A percentile compares a stretch with the other conserved stretches of the same genome.
These are phyloP conservation scores for Nannochloropsis salina DNA, from an alignment of 108 stramenopile genomes.

Conservation along the genomic window DNA sequence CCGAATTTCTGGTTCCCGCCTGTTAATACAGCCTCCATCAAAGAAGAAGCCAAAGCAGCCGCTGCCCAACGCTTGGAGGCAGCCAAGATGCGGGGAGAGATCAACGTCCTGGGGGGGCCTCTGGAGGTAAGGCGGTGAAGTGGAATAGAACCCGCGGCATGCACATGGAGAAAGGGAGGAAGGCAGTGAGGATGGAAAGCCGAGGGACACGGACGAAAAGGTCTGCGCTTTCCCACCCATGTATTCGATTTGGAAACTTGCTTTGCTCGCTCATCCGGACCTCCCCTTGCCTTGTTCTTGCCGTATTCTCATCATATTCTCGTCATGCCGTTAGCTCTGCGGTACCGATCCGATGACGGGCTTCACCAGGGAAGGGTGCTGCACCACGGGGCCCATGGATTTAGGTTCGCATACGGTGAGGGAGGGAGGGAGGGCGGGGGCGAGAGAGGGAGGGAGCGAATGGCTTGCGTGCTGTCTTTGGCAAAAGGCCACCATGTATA, in stretches of 20 bases:
- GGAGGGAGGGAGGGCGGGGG: background rate
- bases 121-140: background rate
- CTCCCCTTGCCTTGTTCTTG: background rate
- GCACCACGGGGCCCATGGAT: constrained; percentile 67
- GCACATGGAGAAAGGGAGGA: too few relatives aligned
- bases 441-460: background rate
- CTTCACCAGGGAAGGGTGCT: constrained; percentile 72
- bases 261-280: background rate
- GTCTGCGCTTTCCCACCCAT: too few relatives aligned
- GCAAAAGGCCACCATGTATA: background rate
- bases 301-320: background rate
- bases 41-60: background rate
- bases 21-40: background rate
- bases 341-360: constrained; percentile 53
- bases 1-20: background rate
- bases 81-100: background rate
- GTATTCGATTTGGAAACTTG: too few relatives aligned
- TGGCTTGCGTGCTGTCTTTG: background rate
- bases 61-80: background rate
- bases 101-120: background rate
- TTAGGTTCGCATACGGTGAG: constrained; percentile 65
- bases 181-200: too few relatives aligned
- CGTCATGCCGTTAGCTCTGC: background rate
- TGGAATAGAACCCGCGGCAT: too few relatives aligned
- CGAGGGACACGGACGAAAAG: too few relatives aligned